Evolutionary conservation across 2,329 filamentous ascomycete genomes (phyloP).

Genomic region (Botrytis byssoidea): DNA sequence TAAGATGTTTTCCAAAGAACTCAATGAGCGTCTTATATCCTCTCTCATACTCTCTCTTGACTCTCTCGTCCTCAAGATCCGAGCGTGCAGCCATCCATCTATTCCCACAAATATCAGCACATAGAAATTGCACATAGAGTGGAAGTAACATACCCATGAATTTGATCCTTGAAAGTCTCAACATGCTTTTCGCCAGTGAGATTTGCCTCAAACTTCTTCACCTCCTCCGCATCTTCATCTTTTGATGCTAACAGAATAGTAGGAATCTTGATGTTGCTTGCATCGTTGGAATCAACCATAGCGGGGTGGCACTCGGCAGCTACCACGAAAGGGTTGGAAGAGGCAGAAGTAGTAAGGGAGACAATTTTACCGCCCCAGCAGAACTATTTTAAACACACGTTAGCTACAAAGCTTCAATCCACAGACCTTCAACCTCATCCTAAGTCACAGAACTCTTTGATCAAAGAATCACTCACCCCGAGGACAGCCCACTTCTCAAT

Average conservation of each 20-base stretch:
- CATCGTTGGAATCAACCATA: slow-evolving; percentile 64
- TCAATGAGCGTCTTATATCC: slow-evolving; percentile 48
- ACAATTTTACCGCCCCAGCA: slow-evolving; percentile 41
- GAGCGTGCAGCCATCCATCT: slow-evolving; percentile 55
- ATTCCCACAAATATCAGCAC: background rate
- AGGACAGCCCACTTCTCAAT: slow-evolving; percentile 48
- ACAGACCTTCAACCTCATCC: background rate
- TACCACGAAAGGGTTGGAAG: slow-evolving; percentile 49
- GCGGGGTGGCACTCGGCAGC: slow-evolving; percentile 57
- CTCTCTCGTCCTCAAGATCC: slow-evolving; percentile 47
- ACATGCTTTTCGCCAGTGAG: slow-evolving; percentile 47
- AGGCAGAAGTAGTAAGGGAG: slow-evolving; percentile 27
- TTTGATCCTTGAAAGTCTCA: slow-evolving; percentile 51
- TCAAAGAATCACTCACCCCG: slow-evolving; percentile 26
- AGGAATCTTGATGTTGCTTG: slow-evolving; percentile 58
- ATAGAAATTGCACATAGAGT: background rate
- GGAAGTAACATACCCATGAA: slow-evolving; percentile 45
- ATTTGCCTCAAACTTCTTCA: slow-evolving; percentile 46
- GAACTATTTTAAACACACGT: slow-evolving; percentile 26
- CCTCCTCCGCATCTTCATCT: slow-evolving; percentile 54
- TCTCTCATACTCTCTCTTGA: slow-evolving; percentile 48
- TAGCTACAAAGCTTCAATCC: background rate
- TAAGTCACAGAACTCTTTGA: background rate
- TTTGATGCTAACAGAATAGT: slow-evolving; percentile 62
- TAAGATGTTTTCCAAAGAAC: slow-evolving; percentile 46